A percentile compares a stretch with the other conserved stretches of the same genome.
Conservation (phyloP, 176 grass and related monocot species). For the Carex parvula region DNA sequence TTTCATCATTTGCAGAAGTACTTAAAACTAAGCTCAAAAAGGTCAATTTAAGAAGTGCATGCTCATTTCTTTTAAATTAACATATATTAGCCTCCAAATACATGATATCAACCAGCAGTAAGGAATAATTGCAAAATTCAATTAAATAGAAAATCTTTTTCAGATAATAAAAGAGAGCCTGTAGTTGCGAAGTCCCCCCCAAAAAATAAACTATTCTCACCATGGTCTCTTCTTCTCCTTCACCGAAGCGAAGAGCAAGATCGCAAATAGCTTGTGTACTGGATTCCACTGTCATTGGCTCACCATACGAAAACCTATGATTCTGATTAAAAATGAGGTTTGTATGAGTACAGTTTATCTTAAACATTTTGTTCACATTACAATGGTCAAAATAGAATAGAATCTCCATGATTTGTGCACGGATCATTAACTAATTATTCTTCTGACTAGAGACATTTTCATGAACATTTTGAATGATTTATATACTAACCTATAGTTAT, state of each 20-base stretch:
- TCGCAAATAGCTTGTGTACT: constrained; percentile 96
- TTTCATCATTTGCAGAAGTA: not conserved
- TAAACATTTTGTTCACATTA: not conserved
- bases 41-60: not conserved
- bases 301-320: constrained; percentile 98
- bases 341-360: not conserved
- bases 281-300: constrained; percentile 92
- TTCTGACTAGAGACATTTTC: not conserved
- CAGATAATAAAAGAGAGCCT: not conserved
- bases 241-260: constrained; percentile 83
- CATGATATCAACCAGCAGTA: not conserved
- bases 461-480: not conserved
- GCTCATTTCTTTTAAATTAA: too few relatives aligned
- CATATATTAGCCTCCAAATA: not conserved
- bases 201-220: constrained; percentile 31
- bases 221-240: constrained; percentile 98
- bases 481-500: not conserved
- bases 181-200: not conserved
- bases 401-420: not conserved
- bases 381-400: not conserved
- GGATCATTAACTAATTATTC: not conserved
- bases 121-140: not conserved
- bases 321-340: constrained; percentile 46
- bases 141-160: not conserved
- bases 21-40: not conserved